phyloP scores from a whole-genome alignment of 306 rosid genomes.

The Hippophae tibetana region DNA sequence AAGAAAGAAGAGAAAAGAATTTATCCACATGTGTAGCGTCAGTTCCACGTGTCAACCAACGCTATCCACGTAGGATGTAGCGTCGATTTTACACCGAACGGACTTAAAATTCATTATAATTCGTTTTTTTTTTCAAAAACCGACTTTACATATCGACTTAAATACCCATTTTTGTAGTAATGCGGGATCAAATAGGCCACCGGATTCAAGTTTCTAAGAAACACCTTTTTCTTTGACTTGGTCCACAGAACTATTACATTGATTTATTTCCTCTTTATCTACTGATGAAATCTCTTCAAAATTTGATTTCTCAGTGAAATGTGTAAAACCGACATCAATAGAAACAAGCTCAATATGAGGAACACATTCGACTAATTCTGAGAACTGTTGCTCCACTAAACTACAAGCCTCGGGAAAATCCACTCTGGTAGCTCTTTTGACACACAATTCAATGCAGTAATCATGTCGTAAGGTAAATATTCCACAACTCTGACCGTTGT shows the following conservation, averaged over 20 bases:
- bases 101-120: too few relatives aligned
- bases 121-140: too few relatives aligned
- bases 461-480: constrained; percentile 24
- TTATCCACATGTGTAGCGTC: too few relatives aligned
- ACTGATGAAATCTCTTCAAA: constrained; percentile 26
- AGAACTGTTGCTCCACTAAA: constrained; percentile 23
- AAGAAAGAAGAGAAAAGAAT: too few relatives aligned
- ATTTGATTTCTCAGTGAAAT: constrained; percentile 19
- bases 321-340: constrained; percentile 21
- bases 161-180: too few relatives aligned
- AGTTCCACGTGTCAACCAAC: too few relatives aligned
- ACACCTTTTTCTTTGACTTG: constrained; percentile 21
- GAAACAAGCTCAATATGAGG: constrained; percentile 32
- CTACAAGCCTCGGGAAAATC: constrained; percentile 17
- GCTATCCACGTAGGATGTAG: too few relatives aligned
- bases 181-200: constrained; percentile 13
- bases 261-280: constrained; percentile 27
- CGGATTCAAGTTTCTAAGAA: constrained; percentile 24
- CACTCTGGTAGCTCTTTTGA: constrained; percentile 11
- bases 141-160: too few relatives aligned
- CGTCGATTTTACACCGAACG: too few relatives aligned
- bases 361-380: constrained; percentile 19
- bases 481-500: constrained; percentile 29
- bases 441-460: constrained; percentile 16
- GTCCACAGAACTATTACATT: constrained; percentile 24